Evolutionary conservation across 2,329 filamentous ascomycete species (phyloP).

Genomic region (Colletotrichum liriopes): DNA sequence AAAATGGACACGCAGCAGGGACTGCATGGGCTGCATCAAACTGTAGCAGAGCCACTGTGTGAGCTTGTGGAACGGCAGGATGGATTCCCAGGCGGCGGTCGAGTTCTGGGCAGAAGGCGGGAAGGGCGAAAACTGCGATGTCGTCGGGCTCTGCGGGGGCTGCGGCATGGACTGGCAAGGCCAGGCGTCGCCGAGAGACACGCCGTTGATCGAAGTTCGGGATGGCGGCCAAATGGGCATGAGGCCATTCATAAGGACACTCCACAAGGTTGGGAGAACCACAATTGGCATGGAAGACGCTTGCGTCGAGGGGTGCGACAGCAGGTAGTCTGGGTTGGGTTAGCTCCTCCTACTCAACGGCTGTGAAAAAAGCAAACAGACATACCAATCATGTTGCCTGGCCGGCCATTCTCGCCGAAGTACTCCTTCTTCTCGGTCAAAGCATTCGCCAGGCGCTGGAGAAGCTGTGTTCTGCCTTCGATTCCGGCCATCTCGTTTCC

Average conservation of each 20-base stretch:
- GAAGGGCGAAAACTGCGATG: slow-evolving; percentile 67
- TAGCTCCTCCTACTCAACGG: slow-evolving; percentile 38
- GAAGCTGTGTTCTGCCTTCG: slow-evolving; percentile 85
- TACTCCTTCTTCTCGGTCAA: slow-evolving; percentile 83
- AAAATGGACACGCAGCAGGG: slow-evolving; percentile 67
- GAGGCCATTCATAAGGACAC: slow-evolving; percentile 89
- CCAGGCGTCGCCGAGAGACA: slow-evolving; percentile 95
- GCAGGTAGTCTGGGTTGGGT: slow-evolving; percentile 81
- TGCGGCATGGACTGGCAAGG: slow-evolving; percentile 86
- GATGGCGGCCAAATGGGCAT: slow-evolving; percentile 90
- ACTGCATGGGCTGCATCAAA: slow-evolving; percentile 76
- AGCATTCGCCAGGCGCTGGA: slow-evolving; percentile 82
- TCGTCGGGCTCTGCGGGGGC: slow-evolving; percentile 55
- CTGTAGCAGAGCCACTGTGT: slow-evolving; percentile 84
- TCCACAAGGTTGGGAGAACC: slow-evolving; percentile 90
- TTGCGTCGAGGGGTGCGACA: slow-evolving; percentile 91
- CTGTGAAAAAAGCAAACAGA: slow-evolving; percentile 22
- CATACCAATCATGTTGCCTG: slow-evolving; percentile 94
- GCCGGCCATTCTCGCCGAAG: slow-evolving; percentile 87
- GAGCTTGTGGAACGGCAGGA: slow-evolving; percentile 73
- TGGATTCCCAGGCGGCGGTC: slow-evolving; percentile 78
- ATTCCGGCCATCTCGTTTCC: slow-evolving; percentile 88
- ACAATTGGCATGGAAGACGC: slow-evolving; percentile 91
- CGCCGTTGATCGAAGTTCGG: slow-evolving; percentile 88
- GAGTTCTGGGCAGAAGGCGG: slow-evolving; percentile 61